Evolutionary conservation across 345 rosid genomes (phyloP).

Genomic region (Populus euphratica): DNA sequence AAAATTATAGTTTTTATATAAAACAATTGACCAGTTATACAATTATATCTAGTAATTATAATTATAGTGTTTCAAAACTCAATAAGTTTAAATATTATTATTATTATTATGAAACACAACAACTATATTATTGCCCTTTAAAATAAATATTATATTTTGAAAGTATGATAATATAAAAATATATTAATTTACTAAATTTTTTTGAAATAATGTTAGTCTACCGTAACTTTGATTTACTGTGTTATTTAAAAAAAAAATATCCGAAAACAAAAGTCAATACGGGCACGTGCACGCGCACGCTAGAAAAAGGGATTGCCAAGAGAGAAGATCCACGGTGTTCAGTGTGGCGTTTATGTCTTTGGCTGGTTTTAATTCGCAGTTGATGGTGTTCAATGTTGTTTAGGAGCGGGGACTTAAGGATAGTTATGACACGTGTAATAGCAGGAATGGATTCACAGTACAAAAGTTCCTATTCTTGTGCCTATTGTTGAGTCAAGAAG

Average conservation of each 20-base stretch:
- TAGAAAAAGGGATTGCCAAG: neutral
- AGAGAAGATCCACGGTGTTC: neutral
- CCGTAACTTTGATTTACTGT: too few species aligned
- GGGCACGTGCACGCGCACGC: slow-evolving; percentile 14
- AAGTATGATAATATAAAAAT: too few species aligned
- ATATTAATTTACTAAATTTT: too few species aligned
- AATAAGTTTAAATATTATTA: too few species aligned
- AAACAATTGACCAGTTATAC: fast-evolving
- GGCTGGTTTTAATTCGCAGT: neutral
- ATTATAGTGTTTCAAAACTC: too few species aligned
- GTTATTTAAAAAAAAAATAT: too few species aligned
- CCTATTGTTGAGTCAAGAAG: slow-evolving; percentile 12
- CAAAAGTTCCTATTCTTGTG: neutral
- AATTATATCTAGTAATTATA: too few species aligned
- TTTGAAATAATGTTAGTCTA: too few species aligned
- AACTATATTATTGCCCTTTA: fast-evolving
- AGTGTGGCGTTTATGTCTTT: neutral
- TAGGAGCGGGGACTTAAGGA: too few species aligned
- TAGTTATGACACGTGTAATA: slow-evolving; percentile 14
- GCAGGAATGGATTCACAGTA: neutral
- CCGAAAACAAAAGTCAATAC: neutral
- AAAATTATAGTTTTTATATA: too few species aligned
- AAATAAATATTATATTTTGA: too few species aligned
- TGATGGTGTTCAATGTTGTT: neutral
- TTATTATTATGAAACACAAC: fast-evolving